phyloP scores from a whole-genome alignment of 345 rosid species.

The Excoecaria cochinchinensis region DNA sequence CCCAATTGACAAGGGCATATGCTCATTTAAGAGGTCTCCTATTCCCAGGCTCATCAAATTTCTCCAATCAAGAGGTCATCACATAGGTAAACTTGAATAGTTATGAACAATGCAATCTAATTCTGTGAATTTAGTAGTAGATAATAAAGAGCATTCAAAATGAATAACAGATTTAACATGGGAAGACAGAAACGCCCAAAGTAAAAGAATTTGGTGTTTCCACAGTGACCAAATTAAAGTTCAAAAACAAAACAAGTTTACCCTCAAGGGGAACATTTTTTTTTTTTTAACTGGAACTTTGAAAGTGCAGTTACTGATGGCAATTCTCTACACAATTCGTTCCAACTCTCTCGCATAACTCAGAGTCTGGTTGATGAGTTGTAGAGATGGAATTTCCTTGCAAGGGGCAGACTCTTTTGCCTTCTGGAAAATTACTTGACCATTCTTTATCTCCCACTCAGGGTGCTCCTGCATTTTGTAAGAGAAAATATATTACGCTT shows the following conservation, averaged over 20 bases:
- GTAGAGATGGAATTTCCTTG: constrained; percentile 96
- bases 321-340: constrained; percentile 68
- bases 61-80: neutral
- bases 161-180: neutral
- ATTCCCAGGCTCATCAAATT: neutral
- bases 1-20: neutral
- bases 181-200: neutral
- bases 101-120: neutral
- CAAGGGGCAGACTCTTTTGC: constrained; percentile 86
- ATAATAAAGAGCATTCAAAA: neutral
- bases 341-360: constrained; percentile 97
- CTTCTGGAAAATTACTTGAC: constrained; percentile 78
- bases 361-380: constrained; percentile 93
- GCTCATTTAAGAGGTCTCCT: neutral
- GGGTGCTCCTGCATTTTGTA: constrained; percentile 68
- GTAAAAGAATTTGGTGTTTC: neutral
- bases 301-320: neutral
- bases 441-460: constrained; percentile 88
- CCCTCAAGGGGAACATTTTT: neutral
- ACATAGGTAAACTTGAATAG: neutral
- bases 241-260: constrained; percentile 3
- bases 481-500: neutral
- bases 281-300: neutral
- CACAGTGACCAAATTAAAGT: neutral
- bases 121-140: neutral